Percentiles rank a stretch among this genome's conserved stretches.
Conservation (phyloP, 2,329 filamentous ascomycete species). For the Penicillium frequentans region DNA sequence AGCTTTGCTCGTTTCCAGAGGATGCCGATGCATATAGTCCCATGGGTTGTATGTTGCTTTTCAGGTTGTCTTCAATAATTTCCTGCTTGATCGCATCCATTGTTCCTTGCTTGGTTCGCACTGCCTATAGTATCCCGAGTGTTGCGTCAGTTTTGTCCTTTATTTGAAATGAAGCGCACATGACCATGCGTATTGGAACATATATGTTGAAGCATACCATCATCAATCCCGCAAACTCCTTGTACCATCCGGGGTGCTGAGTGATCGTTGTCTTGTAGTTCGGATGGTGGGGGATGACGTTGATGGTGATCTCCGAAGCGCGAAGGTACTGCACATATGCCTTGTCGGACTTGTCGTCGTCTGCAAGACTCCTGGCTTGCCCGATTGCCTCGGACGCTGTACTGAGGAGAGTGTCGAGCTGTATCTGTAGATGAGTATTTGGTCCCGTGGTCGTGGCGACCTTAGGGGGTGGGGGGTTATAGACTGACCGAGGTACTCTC, state of each 20-base stretch:
- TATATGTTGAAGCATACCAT: conserved; percentile 26
- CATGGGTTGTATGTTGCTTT: conserved; percentile 29
- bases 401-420: conserved; percentile 37
- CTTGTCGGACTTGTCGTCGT: conserved; percentile 57
- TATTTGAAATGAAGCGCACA: not conserved
- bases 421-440: conserved; percentile 17
- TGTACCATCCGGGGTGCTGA: conserved; percentile 52
- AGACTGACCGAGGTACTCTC: conserved; percentile 33
- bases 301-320: conserved; percentile 74
- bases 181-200: not conserved
- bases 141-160: conserved; percentile 10
- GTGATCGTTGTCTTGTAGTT: conserved; percentile 67
- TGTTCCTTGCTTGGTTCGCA: conserved; percentile 42
- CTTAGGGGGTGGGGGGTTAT: not conserved
- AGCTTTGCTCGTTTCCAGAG: conserved; percentile 6
- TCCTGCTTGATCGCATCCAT: conserved; percentile 44
- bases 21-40: conserved; percentile 11
- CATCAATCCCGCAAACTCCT: conserved; percentile 54
- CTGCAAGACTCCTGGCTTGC: conserved; percentile 31
- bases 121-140: conserved; percentile 25
- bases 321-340: conserved; percentile 84
- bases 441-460: conserved; percentile 2
- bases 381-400: conserved; percentile 39
- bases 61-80: conserved; percentile 40
- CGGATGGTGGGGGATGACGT: conserved; percentile 72